Conservation (phyloP, 164 flowering plant genomes). For the Cinnamomum chago region DNA sequence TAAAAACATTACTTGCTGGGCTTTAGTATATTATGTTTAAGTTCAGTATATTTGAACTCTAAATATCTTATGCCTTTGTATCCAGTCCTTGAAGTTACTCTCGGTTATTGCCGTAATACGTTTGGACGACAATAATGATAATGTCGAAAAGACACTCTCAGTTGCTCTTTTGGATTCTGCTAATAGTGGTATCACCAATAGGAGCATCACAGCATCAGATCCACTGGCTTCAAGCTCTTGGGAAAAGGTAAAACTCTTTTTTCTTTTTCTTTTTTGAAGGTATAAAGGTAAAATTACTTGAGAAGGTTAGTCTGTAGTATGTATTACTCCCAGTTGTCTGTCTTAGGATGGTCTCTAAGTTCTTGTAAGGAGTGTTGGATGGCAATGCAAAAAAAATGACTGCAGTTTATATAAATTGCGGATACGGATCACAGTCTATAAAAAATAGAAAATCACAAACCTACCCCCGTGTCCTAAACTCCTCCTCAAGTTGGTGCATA, state of each 20-base stretch:
- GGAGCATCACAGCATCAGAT: conserved; percentile 52
- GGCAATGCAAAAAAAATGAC: too few species aligned
- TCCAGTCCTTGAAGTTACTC: conserved; percentile 88
- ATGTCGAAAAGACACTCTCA: conserved; percentile 61
- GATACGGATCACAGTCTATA: too few species aligned
- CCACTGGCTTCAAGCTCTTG: conserved; percentile 97
- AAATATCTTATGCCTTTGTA: conserved; percentile 1
- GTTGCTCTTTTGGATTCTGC: conserved; percentile 58
- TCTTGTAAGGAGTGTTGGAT: too few species aligned
- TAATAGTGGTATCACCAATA: conserved; percentile 27
- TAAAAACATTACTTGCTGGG: neutral
- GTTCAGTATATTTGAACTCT: neutral
- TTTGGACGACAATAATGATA: conserved; percentile 64
- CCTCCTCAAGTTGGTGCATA: too few species aligned
- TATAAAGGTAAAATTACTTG: too few species aligned
- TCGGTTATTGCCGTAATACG: conserved; percentile 89
- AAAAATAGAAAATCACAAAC: too few species aligned
- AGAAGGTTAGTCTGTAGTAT: too few species aligned
- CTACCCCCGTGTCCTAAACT: too few species aligned
- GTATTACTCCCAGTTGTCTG: too few species aligned
- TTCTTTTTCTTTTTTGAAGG: neutral
- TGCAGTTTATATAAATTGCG: too few species aligned
- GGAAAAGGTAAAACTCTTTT: conserved; percentile 62
- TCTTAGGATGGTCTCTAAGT: too few species aligned
- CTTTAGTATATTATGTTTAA: neutral